Evolutionary conservation across 768 basidiomycete genomes (phyloP).

Genomic region (Hydnomerulius pinastri): DNA sequence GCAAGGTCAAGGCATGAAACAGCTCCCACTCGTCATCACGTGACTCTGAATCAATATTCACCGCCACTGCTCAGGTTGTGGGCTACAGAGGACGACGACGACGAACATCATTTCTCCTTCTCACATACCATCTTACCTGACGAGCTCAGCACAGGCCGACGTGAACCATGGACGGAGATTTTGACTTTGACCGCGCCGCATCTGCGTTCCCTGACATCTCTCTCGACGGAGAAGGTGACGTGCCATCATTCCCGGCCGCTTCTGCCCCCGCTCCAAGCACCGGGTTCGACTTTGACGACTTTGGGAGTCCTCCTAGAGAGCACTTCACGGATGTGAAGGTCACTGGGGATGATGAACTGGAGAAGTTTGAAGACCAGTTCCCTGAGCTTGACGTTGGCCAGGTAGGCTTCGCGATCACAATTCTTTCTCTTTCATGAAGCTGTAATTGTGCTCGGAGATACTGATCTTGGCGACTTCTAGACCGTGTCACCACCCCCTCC

Average conservation of each 20-base stretch:
- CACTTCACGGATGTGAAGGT: conserved; percentile 64
- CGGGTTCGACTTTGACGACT: conserved; percentile 68
- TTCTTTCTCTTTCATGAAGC: conserved; percentile 7
- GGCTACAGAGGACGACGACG: background rate
- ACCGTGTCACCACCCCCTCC: conserved; percentile 33
- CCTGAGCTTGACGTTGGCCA: conserved; percentile 68
- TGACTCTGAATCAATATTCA: background rate
- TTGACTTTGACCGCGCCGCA: conserved; percentile 82
- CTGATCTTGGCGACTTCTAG: conserved; percentile 20
- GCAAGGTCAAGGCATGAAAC: background rate
- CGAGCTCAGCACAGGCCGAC: conserved; percentile 1
- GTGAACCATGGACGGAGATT: conserved; percentile 41
- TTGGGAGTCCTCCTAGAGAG: conserved; percentile 49
- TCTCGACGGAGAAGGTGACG: conserved; percentile 63
- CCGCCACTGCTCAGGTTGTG: background rate
- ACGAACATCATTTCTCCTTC: background rate
- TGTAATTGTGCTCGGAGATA: conserved; percentile 26
- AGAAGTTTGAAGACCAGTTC: conserved; percentile 84
- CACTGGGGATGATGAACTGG: conserved; percentile 83
- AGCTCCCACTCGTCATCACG: background rate
- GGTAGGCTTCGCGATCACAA: conserved; percentile 28
- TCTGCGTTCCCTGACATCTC: conserved; percentile 86
- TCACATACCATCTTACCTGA: background rate
- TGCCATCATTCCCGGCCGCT: conserved; percentile 43
- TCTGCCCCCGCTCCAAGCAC: conserved; percentile 34